Base-by-base conservation (phyloP, 345 rosid genomes). In the Euphorbia tirucalli region DNA sequence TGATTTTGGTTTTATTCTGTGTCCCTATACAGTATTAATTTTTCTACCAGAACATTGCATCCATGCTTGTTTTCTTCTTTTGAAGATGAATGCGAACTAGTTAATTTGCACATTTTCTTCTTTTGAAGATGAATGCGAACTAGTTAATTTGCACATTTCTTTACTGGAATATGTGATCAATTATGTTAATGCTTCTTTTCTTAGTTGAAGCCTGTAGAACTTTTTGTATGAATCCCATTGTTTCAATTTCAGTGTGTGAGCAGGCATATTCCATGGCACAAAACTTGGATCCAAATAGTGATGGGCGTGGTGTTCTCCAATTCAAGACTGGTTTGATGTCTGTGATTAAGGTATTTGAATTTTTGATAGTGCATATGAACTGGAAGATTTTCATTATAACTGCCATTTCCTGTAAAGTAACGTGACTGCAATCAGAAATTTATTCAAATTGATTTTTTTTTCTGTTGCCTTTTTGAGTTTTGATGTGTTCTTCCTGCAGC, bases 311-410 rank as follows among this genome's bases (percentile, higher is more conserved):
- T 79, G 99, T 95, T 74, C 96, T 95, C 73, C 99, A 95, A 74
- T 95, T 95, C 84, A 95, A 95, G 87, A 92, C 99, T 84, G 99
- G 99, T 71, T 84, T 95, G 87, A 85, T 80, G 94, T 95, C 97
- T 35, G 82, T 95, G 27, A 95, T 95, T 74, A 85, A 90, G 99
- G 98, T 92, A 81, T 46, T 68, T 60, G 6, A 18, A 54, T 19
- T 41, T 35, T 50, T 22, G 25, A 10, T 22, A 28, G 43, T 56
- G 37, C 79, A 41, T 46, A 64, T 32, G 28, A 19, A 37, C 49
- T 49, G 21, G 50, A 13, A 25, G 55, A 39, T 52, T 30, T 27
- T 60, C 44, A 27, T 60, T 18, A n/a, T 52, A 31, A 7, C 11
- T 52, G 52, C 15, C 25, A 11, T 49, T 43, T 57, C 21, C 31